Evolutionary conservation across 805 yeast genomes (phyloP), one percentile per base, ranked within the genome.

Genomic region (Saccharomycopsis selenospora): DNA sequence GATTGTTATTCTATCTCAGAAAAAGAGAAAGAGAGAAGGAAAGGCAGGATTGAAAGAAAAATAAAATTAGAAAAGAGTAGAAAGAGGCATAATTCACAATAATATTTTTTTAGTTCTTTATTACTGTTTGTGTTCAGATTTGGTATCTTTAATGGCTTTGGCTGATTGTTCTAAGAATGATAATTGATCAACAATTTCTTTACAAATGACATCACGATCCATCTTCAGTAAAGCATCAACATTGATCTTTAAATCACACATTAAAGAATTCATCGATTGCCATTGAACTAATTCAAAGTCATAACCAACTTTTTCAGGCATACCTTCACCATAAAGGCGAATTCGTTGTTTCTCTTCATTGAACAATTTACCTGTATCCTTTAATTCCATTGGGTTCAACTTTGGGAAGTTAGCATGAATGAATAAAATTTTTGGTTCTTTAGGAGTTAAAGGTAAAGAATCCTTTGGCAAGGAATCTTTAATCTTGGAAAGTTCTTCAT

Each of bases 391-490:
- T 2, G 87, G 86, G 57, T 82, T 77, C 50, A 81, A 62, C 59
- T 82, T 82, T 5, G 86, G 86, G 64, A 71, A 75, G 59, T 82
- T 81, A 29, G 85, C 77, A 59, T 82, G 88, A 45, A 80, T 73
- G 56, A 82, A 81, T 50, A 79, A 56, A 14, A 66, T 59, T 33
- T 58, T 57, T 42, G 71, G 69, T n/a, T 49, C 56, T 43, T 54
- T 56, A 5, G 46, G 40, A 2, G 49, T 36, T 8, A 49, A 48
- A 25, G 51, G 53, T 13, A 58, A 23, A 2, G 51, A 40, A 8
- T 47, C 41, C n/a, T 55, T 41, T 23, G 42, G 45, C 20, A 54
- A 55, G n/a, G n/a, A n/a, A 38, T 54, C 47, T 11, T 40, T 8
- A 42, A 41, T 27, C 27, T 49, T 47, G 29, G 41, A 3, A 30